Evolutionary conservation across 106 monocot genomes (phyloP), one percentile per base, ranked within the genome.

Genomic region (Acanthochlamys bracteata): DNA sequence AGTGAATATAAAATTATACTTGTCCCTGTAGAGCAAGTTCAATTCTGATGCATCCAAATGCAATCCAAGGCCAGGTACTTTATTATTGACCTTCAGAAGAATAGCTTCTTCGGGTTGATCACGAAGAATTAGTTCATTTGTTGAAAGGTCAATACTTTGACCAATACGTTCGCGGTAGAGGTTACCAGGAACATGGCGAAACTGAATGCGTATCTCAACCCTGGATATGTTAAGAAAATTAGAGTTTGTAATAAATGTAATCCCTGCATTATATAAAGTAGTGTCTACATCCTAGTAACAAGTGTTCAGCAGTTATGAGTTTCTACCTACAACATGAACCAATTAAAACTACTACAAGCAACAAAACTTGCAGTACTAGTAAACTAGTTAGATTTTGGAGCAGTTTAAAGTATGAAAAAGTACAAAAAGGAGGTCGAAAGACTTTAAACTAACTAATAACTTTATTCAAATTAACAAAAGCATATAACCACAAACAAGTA

Each of bases 171-270:
- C 92, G 13, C 70, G 81, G 55, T 92, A 92, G 45, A 92, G 39
- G 65, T 82, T 92, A 39, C 92, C 92, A 27, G 92, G 92, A 17
- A 92, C 92, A 73, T 88, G 79, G 60, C 73, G 84, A 60, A 92
- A 92, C 55, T 92, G 92, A 61, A 92, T 88, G 23, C 92, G 78
- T 27, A 92, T 92, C 56, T 92, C 92, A 60, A 80, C 87, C 70
- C 92, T 92, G 68, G 77, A 26, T 27, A 15, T 24, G 39, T 9
- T 11, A 7, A 68, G 51, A 33, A 17, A 53, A 60, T 55, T 17
- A 59, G 11, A 24, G 63, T 19, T n/a, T 12, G 33, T 15, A 49
- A 49, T 2, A 14, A 49, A 49, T 9, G 3, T 49, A 17, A 4
- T 49, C 9, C 3, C 17, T 14, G 9, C 9, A 49, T 14, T 49